Base-by-base conservation (phyloP, 441 rosid species). In the Gossypium davidsonii region DNA sequence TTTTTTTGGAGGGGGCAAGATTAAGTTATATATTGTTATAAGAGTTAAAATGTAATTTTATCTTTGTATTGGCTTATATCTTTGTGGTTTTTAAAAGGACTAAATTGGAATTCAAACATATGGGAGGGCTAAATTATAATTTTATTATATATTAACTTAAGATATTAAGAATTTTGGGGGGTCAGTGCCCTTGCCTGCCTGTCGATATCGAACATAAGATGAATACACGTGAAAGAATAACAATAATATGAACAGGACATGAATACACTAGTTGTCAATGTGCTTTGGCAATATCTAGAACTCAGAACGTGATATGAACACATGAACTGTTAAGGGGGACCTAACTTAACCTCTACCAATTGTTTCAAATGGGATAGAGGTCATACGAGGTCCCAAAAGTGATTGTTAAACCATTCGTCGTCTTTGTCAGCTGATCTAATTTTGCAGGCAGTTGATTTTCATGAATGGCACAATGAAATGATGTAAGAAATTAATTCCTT, bases 291-390 rank as follows among this genome's bases (percentile, higher is more conserved):
- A 28, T 28, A 28, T 0, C 34, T 28, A 28, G 34, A 28, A 28
- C 34, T 28, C 34, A 26, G 34, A 28, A 49, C 5, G 0, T 48
- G 1, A 48, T 48, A 48, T 48, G 5, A 14, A 48, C 12, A 2
- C 15, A 48, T 48, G 15, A 49, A n/a, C 55, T 3, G n/a, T 25
- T 53, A 0, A 9, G 17, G 80, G 81, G 81, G 79, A 76, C 74
- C 74, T 72, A 0, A 74, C 83, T 83, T 85, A 80, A 68, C 90
- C 79, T 88, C 83, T 71, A 44, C 64, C 69, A 78, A 73, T 59
- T 17, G 75, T 31, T 18, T 73, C 11, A 63, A 55, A 23, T 84
- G 85, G 72, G 60, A 14, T 49, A 69, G 85, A 75, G 78, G 90
- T 62, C 59, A 80, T 82, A 80, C 78, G 2, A 78, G 81, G 69